A percentile compares a stretch with the other conserved stretches of the same genome.
phyloP scores from a whole-genome alignment of 495 filamentous ascomycete genomes.

The Annulohypoxylon nitens region DNA sequence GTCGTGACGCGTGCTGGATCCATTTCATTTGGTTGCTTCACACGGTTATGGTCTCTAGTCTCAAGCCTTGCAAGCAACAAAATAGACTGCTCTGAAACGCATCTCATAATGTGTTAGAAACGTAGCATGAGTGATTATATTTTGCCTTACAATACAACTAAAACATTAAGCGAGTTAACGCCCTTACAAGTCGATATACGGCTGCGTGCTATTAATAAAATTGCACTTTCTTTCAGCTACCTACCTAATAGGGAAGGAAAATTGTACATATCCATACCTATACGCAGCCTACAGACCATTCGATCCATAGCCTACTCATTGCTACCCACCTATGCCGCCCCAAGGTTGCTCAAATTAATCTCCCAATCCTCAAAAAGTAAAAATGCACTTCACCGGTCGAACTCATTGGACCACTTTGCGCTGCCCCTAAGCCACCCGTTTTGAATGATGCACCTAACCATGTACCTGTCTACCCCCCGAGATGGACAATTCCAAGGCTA shows the following conservation, averaged over 20 bases:
- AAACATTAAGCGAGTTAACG: neutral
- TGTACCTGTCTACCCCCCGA: neutral
- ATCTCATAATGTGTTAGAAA: neutral
- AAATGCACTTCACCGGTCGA: too few relatives aligned
- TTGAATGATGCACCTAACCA: too few relatives aligned
- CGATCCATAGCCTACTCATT: too few relatives aligned
- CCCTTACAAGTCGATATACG: neutral
- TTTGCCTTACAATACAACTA: neutral
- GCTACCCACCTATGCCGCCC: too few relatives aligned
- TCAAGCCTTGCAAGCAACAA: slow-evolving; percentile 26
- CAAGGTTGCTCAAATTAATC: too few relatives aligned
- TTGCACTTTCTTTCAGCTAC: too few relatives aligned
- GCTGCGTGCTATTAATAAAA: too few relatives aligned
- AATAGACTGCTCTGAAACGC: slow-evolving; percentile 37
- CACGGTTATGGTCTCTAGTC: slow-evolving; percentile 23
- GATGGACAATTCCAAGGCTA: neutral
- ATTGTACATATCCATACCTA: too few relatives aligned
- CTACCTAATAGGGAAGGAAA: too few relatives aligned
- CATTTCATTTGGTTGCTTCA: slow-evolving; percentile 19
- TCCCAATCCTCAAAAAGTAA: too few relatives aligned
- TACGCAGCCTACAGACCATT: too few relatives aligned
- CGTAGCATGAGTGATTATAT: neutral
- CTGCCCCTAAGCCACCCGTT: neutral
- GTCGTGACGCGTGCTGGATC: slow-evolving; percentile 11
- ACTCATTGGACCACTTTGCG: neutral